phyloP scores from a whole-genome alignment of 441 rosid species.

The Populus tomentosa region DNA sequence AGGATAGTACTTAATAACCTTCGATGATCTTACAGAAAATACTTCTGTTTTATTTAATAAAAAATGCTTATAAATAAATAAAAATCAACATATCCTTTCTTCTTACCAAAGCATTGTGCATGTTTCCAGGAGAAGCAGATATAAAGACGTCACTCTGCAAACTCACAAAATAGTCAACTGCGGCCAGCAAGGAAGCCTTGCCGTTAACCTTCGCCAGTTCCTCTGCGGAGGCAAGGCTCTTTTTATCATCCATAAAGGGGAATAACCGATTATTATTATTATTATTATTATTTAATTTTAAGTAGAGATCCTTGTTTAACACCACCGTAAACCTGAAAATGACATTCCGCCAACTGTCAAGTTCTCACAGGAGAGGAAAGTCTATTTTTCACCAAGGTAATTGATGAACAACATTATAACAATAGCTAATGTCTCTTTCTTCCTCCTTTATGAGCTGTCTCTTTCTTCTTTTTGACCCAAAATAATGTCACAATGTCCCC shows the following conservation, averaged over 20 bases:
- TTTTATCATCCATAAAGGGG: constrained; percentile 91
- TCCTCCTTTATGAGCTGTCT: no score
- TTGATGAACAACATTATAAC: background rate
- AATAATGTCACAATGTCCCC: no score
- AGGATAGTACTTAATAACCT: background rate
- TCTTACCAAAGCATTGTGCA: constrained; percentile 93
- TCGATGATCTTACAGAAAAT: background rate
- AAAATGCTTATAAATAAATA: background rate
- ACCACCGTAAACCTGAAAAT: constrained; percentile 83
- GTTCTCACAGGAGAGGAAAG: background rate
- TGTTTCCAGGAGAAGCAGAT: constrained; percentile 97
- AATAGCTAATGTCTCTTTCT: background rate
- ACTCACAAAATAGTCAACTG: constrained; percentile 84
- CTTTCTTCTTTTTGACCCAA: no score
- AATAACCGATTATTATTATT: constrained; percentile 27
- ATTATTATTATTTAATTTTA: constrained; percentile 31
- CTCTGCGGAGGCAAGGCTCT: constrained; percentile 68
- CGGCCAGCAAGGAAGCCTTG: constrained; percentile 90
- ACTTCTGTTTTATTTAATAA: background rate
- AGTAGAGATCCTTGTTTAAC: constrained; percentile 77
- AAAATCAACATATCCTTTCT: background rate
- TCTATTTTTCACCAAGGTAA: background rate
- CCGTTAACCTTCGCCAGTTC: constrained; percentile 72
- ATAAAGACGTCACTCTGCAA: constrained; percentile 92
- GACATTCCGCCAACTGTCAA: background rate